phyloP scores from a whole-genome alignment of 2,329 filamentous ascomycete genomes.

The Verticillium isaacii region DNA sequence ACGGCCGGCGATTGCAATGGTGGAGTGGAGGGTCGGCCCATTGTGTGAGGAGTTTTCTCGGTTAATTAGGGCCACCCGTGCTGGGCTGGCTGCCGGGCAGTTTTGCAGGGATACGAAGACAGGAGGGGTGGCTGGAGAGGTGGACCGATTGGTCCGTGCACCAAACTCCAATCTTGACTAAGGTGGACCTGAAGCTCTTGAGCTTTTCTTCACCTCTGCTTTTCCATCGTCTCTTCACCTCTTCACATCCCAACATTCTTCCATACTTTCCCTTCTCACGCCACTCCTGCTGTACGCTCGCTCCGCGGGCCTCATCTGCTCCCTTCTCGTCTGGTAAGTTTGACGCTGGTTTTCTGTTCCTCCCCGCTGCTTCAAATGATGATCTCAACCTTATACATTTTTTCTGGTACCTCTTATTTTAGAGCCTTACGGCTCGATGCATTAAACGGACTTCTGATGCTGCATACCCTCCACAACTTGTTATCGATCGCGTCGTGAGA shows the following conservation, averaged over 20 bases:
- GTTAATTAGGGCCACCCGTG: slow-evolving; percentile 36
- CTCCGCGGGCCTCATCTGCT: not conserved
- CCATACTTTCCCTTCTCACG: not conserved
- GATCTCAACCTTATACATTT: slow-evolving; percentile 59
- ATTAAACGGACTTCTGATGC: slow-evolving; percentile 81
- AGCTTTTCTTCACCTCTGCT: slow-evolving; percentile 2
- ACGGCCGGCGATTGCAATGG: slow-evolving; percentile 1
- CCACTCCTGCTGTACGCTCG: not conserved
- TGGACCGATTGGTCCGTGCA: not conserved
- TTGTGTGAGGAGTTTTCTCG: slow-evolving; percentile 23
- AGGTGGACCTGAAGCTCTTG: not conserved
- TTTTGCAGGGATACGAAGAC: not conserved
- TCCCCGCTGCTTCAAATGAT: slow-evolving; percentile 51
- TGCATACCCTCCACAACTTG: slow-evolving; percentile 4
- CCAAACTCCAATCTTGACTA: not conserved
- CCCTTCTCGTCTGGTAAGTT: not conserved
- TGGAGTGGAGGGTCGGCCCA: slow-evolving; percentile 6
- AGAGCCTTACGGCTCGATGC: slow-evolving; percentile 68
- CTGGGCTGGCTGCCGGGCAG: slow-evolving; percentile 12
- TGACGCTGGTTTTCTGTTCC: not conserved
- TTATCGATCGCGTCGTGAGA: not conserved
- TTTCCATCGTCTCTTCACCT: not conserved
- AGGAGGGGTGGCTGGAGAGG: not conserved
- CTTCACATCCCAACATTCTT: not conserved
- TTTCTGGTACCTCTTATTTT: slow-evolving; percentile 99